Base-by-base conservation (phyloP, 257 asterid species). In the Cordia subcordata region DNA sequence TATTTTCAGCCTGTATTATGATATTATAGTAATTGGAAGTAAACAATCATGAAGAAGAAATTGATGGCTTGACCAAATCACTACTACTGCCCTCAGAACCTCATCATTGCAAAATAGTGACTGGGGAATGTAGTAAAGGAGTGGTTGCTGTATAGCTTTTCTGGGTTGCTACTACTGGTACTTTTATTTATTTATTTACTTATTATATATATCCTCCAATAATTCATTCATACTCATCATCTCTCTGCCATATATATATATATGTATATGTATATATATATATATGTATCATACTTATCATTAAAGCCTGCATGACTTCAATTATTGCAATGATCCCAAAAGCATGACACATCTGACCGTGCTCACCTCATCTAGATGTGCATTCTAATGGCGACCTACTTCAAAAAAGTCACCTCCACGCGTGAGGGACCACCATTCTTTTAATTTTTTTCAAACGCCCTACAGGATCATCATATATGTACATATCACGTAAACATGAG, bases 251-350 rank as follows among this genome's bases (percentile, higher is more conserved):
- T n/a, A n/a, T n/a, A n/a, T n/a, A n/a, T n/a, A n/a, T n/a, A n/a
- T n/a, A n/a, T n/a, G n/a, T n/a, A n/a, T n/a, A n/a, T n/a, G n/a
- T n/a, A n/a, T n/a, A n/a, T n/a, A n/a, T n/a, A n/a, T n/a, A n/a
- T n/a, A n/a, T n/a, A 8, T 35, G 15, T 19, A 22, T 71, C 57
- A 70, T 61, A 45, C 72, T 37, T 69, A 78, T 78, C 77, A 87
- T 82, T 75, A 73, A 80, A 82, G 73, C 70, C 74, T 73, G 88
- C 94, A 75, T 79, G 94, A 82, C 68, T 72, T 82, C 94, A 82
- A 87, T 85, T 37, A 87, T 85, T 87, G 91, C 87, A 73, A 73
- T 76, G 89, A 85, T 82, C 85, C 91, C 77, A 85, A 85, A 85
- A 82, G 94, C 96, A 74, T 81, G 87, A 81, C 88, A 87, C 45